Evolutionary conservation across 2,329 filamentous ascomycete species (phyloP).

Genomic region (Sarocladium kiliense): DNA sequence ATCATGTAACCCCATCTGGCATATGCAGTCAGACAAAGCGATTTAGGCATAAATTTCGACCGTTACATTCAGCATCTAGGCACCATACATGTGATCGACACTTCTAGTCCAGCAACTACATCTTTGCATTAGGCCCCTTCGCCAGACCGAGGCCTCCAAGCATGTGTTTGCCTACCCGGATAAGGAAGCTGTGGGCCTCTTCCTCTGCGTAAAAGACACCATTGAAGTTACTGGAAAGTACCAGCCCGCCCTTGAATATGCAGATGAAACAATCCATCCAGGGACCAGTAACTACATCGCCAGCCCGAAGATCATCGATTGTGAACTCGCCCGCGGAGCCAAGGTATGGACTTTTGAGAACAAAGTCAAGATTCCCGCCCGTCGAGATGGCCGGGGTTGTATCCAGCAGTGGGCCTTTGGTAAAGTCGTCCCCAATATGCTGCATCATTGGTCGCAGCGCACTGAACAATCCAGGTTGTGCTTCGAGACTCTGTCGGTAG

Average conservation of each 20-base stretch:
- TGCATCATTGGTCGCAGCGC: slow-evolving; percentile 6
- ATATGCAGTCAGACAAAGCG: slow-evolving; percentile 5
- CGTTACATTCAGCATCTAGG: neutral
- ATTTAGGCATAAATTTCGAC: neutral
- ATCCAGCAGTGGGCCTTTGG: slow-evolving; percentile 1
- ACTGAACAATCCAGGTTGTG: neutral
- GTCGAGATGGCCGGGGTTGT: slow-evolving; percentile 7
- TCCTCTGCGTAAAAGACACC: slow-evolving; percentile 4
- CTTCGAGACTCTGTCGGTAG: neutral
- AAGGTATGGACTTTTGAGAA: neutral
- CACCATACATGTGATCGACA: neutral
- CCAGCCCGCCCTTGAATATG: neutral
- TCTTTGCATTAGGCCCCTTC: neutral
- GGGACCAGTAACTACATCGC: slow-evolving; percentile 3
- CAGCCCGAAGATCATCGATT: slow-evolving; percentile 2
- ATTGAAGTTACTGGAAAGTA: neutral
- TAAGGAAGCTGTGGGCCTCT: slow-evolving; percentile 1
- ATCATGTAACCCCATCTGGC: neutral
- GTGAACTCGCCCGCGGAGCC: neutral
- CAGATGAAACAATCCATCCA: slow-evolving; percentile 7
- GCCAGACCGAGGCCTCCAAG: slow-evolving; percentile 1
- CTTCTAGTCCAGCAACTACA: neutral
- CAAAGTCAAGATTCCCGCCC: slow-evolving; percentile 4
- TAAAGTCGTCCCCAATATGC: neutral
- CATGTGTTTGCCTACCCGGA: neutral